A percentile compares a stretch with the other conserved stretches of the same genome.
Evolutionary conservation across 768 basidiomycete genomes (phyloP).

Genomic region (Amanita jacksonii): DNA sequence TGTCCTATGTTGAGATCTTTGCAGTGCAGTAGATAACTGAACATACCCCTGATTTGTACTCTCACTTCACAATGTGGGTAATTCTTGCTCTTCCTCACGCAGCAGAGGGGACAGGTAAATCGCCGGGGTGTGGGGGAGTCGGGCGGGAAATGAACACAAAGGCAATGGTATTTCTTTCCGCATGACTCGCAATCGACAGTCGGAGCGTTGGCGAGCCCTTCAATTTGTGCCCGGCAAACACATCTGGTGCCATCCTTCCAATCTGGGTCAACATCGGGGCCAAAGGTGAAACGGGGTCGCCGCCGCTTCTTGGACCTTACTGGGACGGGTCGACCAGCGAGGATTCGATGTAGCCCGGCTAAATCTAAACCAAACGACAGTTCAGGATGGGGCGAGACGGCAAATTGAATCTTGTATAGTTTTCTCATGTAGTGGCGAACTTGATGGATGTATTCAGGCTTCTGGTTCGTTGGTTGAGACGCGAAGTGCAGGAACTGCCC

Average conservation of each 20-base stretch:
- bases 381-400: slow-evolving; percentile 74
- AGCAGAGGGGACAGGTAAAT: slow-evolving; percentile 74
- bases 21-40: slow-evolving; percentile 3
- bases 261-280: slow-evolving; percentile 66
- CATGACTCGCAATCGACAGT: slow-evolving; percentile 62
- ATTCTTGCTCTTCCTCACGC: slow-evolving; percentile 57
- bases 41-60: slow-evolving; percentile 42
- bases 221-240: slow-evolving; percentile 65
- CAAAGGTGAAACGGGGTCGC: slow-evolving; percentile 56
- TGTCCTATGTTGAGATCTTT: slow-evolving; percentile 11
- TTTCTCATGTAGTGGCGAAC: slow-evolving; percentile 90
- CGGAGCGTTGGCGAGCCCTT: slow-evolving; percentile 50
- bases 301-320: slow-evolving; percentile 48
- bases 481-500: slow-evolving; percentile 75
- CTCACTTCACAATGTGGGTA: slow-evolving; percentile 74
- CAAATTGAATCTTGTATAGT: slow-evolving; percentile 81
- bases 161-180: slow-evolving; percentile 56
- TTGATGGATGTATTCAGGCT: slow-evolving; percentile 69
- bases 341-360: slow-evolving; percentile 71
- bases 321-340: slow-evolving; percentile 54
- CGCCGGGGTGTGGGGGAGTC: slow-evolving; percentile 24
- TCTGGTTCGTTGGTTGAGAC: slow-evolving; percentile 59
- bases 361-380: slow-evolving; percentile 78
- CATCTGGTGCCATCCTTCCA: slow-evolving; percentile 72
- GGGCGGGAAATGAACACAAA: slow-evolving; percentile 64